Base-by-base conservation (phyloP, 108 stramenopile genomes). In the Cyclotella baltica region DNA sequence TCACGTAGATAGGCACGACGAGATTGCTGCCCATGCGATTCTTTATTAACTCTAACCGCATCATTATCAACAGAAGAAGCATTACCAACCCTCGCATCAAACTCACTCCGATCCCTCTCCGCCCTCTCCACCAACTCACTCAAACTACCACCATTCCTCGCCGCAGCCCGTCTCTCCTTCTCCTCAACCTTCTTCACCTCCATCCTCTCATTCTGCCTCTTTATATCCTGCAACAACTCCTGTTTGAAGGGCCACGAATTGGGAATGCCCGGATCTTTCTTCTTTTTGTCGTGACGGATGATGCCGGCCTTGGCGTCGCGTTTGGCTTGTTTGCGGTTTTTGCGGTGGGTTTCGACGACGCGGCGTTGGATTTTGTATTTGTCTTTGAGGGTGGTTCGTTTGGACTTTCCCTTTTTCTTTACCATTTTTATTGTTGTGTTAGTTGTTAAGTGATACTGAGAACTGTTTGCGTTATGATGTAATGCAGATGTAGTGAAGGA, bases 171-270 rank as follows among this genome's bases (percentile, higher is more conserved):
- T 56, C 85, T 83, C 43, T 95, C 87, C 74, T 91, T 93, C 62
- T 74, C 82, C 51, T 95, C 90, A 40, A 74, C 57, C 59, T 96
- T 88, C 19, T 83, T 77, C 66, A 87, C 80, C 40, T 96, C 90
- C 22, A 88, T 88, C 36, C 91, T 83, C 64, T 97, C 97, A 58
- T 96, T 90, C 19, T 87, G 73, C 40, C 86, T 68, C 38, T 83
- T 85, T 40, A 96, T 94, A 50, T 93, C 91, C 74, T 95, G 92
- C 20, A 98, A 69, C 56, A 99, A 82, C 76, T 98, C 94, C 71
- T 97, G 97, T 79, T 99, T 99, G 87, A 98, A 98, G 5, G 99
- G 99, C 94, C 97, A 96, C 15, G 96, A 93, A 78, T 99, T 99
- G 58, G 99, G 99, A 77, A 99, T 98, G 18, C 98, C 98, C 1